Evolutionary conservation across 108 stramenopile genomes (phyloP), one percentile per base, ranked within the genome.

Genomic region (Cyclostephanos tholiformis): DNA sequence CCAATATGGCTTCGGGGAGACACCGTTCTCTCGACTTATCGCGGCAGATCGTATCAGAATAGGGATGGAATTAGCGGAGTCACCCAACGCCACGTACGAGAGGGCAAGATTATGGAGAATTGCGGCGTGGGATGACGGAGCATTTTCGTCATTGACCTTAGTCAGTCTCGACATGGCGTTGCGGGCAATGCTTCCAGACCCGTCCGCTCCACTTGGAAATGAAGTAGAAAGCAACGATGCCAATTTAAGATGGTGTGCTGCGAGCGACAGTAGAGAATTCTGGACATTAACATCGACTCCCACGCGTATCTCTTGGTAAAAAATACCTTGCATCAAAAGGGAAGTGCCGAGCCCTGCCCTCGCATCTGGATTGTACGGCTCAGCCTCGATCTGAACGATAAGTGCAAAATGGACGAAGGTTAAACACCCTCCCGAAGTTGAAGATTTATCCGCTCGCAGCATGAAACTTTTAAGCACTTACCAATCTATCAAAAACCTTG

Each of bases 91-190:
- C 22, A 78, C 49, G 44, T 67, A 71, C 0, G 77, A 69, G 10
- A 78, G 62, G 23, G 70, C 77, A 50, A 78, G 58, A 52, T 78
- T 78, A 50, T 78, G 77, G 26, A 78, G 65, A 57, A 78, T 66
- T 63, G 70, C 69, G 26, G 65, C 77, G 23, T 60, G 51, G 38
- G 53, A 53, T 19, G 51, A 53, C 14, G 51, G 58, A 67, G 69
- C 29, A 55, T 30, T 16, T 20, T 70, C 69, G 29, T 59, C 44
- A 41, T 70, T 43, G 30, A 57, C 23, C n/a, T 43, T 62, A 25
- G 58, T 38, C 41, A 51, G 6, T 58, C 63, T 39, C 30, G 14
- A 57, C 50, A n/a, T 59, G 41, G 38, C 49, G 27, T 7, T 57
- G 39, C 9, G 2, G 46, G 35, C 23, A 29, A 22, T 9, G 46